phyloP scores from a whole-genome alignment of 495 filamentous ascomycete species.

The Lasiosphaeria hispida region DNA sequence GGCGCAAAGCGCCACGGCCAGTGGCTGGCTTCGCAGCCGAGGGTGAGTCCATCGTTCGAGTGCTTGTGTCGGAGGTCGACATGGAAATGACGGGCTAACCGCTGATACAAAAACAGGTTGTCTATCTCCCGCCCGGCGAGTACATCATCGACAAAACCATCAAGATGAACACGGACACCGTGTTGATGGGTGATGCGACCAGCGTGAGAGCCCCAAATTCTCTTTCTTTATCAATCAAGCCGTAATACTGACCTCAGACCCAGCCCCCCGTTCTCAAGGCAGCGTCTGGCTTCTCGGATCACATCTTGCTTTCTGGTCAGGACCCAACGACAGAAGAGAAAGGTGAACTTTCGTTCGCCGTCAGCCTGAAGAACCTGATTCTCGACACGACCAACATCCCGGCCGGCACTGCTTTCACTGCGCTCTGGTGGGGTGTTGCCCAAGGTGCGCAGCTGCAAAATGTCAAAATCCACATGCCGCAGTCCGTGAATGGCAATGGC shows the following conservation, averaged over 20 bases:
- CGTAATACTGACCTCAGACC: not conserved
- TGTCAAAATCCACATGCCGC: conserved; percentile 61
- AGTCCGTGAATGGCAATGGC: conserved; percentile 40
- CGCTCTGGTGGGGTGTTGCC: conserved; percentile 70
- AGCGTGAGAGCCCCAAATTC: conserved; percentile 36
- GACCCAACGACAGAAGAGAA: conserved; percentile 22
- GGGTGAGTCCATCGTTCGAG: conserved; percentile 1
- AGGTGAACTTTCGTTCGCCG: conserved; percentile 52
- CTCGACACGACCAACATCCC: conserved; percentile 62
- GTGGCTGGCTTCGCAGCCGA: conserved; percentile 35
- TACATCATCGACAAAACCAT: conserved; percentile 60
- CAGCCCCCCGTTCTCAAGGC: conserved; percentile 60
- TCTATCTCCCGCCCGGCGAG: conserved; percentile 64
- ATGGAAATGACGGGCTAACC: no score
- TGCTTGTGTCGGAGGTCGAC: no score
- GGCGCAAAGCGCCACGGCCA: conserved; percentile 26
- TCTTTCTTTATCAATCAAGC: not conserved
- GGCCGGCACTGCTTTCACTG: conserved; percentile 44
- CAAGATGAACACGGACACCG: conserved; percentile 54
- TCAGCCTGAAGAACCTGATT: conserved; percentile 66
- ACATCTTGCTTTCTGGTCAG: conserved; percentile 47
- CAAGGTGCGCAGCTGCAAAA: conserved; percentile 68
- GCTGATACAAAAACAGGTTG: conserved; percentile 38
- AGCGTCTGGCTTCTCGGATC: conserved; percentile 41
- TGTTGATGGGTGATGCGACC: conserved; percentile 66